Conservation (phyloP, 1,284 basidiomycete genomes). For the Microbotryum violaceum region DNA sequence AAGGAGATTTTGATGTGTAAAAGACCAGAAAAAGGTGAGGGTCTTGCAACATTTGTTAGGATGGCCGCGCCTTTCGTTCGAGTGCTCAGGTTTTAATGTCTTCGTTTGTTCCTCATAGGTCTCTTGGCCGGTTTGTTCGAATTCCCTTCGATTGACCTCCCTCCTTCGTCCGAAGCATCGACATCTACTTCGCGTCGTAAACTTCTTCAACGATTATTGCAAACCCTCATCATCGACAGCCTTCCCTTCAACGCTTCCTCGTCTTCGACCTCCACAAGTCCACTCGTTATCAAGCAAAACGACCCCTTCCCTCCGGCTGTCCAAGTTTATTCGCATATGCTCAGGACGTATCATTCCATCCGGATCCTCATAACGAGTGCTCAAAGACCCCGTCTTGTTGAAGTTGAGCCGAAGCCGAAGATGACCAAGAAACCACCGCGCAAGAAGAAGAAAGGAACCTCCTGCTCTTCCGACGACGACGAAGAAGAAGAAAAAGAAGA, state of each 20-base stretch:
- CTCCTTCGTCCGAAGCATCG: conserved; percentile 1
- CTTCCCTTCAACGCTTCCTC: neutral
- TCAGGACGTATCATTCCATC: conserved; percentile 75
- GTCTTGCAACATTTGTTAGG: conserved; percentile 2
- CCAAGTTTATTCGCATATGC: conserved; percentile 85
- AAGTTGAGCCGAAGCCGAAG: neutral
- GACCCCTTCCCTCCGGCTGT: conserved; percentile 45
- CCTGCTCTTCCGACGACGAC: neutral
- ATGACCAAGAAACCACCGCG: neutral
- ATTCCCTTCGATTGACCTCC: conserved; percentile 56
- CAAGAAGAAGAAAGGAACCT: conserved; percentile 2
- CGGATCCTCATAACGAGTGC: conserved; percentile 37
- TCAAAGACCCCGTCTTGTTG: neutral
- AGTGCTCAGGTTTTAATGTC: conserved; percentile 5
- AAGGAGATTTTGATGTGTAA: conserved; percentile 67
- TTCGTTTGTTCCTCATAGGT: conserved; percentile 47
- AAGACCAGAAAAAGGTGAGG: conserved; percentile 68
- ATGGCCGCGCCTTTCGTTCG: conserved; percentile 12
- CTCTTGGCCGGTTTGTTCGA: conserved; percentile 80
- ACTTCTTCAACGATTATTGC: conserved; percentile 10
- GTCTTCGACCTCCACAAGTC: conserved; percentile 8
- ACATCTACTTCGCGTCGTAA: conserved; percentile 7
- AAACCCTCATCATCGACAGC: conserved; percentile 12
- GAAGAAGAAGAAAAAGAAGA: neutral
- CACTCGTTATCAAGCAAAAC: conserved; percentile 19